A percentile compares a stretch with the other conserved stretches of the same genome.
Conservation (phyloP, 345 rosid species). For the Hibiscus trionum region DNA sequence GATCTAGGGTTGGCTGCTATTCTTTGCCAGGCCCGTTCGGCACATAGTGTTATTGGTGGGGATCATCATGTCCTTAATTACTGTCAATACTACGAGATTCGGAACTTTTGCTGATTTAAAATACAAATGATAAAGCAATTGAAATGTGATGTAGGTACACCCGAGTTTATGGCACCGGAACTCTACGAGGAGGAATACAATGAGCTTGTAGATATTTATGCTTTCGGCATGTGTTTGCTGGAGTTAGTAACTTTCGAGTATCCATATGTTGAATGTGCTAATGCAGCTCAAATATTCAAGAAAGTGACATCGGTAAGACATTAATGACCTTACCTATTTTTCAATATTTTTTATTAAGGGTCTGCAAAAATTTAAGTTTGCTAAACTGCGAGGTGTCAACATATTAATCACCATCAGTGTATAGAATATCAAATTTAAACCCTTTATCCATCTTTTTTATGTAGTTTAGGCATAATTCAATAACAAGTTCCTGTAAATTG, state of each 20-base stretch:
- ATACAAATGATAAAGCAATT: constrained; percentile 5
- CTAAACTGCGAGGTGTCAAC: neutral
- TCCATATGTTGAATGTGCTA: constrained; percentile 81
- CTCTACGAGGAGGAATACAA: constrained; percentile 95
- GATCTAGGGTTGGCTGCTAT: constrained; percentile 87
- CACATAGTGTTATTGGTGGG: constrained; percentile 84
- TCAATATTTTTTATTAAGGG: neutral
- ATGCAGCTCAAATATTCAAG: constrained; percentile 93
- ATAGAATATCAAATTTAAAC: neutral
- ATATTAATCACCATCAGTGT: neutral
- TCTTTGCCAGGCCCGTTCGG: constrained; percentile 61
- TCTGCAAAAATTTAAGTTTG: neutral
- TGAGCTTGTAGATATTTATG: constrained; percentile 91
- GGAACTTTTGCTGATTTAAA: neutral
- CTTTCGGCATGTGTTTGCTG: constrained; percentile 96
- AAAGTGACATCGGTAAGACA: constrained; percentile 80
- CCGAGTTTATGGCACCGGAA: constrained; percentile 99
- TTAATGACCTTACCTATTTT: constrained; percentile 3
- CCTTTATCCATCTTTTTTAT: neutral
- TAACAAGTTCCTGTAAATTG: neutral
- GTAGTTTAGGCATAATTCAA: neutral
- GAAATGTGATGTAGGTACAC: constrained; percentile 54
- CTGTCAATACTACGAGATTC: neutral
- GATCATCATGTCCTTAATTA: neutral
- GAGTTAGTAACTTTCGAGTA: constrained; percentile 89